These are phyloP conservation scores for Theileria luwenshuni DNA, from an alignment of 169 alveolate species.

Conservation along the genomic window DNA sequence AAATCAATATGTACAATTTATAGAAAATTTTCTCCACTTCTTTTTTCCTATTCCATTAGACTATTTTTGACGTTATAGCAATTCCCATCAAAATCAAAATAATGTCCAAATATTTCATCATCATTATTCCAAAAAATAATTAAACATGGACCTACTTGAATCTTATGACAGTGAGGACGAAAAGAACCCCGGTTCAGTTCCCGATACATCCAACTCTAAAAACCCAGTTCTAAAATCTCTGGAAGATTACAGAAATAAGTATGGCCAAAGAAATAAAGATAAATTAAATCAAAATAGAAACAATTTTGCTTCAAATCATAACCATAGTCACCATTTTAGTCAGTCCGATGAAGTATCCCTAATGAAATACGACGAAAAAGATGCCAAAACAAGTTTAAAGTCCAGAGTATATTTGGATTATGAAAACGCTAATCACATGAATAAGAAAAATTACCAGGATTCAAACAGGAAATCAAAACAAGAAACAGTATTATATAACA, in stretches of 20 bases:
- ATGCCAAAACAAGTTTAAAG: not conserved
- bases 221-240: not conserved
- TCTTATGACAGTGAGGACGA: slow-evolving; percentile 51
- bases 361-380: slow-evolving; percentile 17
- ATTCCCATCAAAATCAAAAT: no score
- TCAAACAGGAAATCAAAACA: not conserved
- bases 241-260: not conserved
- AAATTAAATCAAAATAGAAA: not conserved
- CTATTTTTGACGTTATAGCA: no score
- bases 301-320: not conserved
- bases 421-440: not conserved
- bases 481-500: not conserved
- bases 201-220: not conserved
- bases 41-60: no score
- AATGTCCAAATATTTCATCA: no score
- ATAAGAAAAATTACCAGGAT: not conserved
- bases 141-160: slow-evolving; percentile 43
- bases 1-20: no score
- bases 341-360: slow-evolving; percentile 22
- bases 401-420: slow-evolving; percentile 43
- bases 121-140: no score
- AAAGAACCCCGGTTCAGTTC: not conserved
- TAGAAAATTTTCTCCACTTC: no score
- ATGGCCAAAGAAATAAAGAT: not conserved
- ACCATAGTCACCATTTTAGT: not conserved